Evolutionary conservation across 768 basidiomycete species (phyloP), one percentile per base, ranked within the genome.

Genomic region (Naganishia antarctica): DNA sequence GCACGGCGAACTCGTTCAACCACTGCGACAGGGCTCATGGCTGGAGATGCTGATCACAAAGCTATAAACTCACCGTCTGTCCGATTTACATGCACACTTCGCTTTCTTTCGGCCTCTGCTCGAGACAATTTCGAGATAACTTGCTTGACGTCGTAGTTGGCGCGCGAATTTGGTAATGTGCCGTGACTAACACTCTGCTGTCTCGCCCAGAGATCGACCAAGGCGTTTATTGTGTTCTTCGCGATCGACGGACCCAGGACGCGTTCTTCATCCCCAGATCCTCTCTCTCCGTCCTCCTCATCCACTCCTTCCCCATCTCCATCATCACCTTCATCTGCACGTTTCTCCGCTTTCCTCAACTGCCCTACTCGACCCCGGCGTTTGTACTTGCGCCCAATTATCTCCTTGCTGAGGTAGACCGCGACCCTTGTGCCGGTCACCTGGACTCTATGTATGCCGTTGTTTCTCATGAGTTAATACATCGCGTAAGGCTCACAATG

Each of bases 371-470:
- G 48, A 1, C 48, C 48, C 3, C 48, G 25, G 6, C 48, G 21
- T 13, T 49, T 49, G 26, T 49, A 18, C 18, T 49, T 6, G 1
- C 48, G 25, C 9, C 29, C 48, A 4, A 49, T 49, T 12, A 49
- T 4, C 18, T n/a, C 6, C 25, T 7, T 29, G 11, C 15, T 29
- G 8, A 29, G 29, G 48, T 28, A 29, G 12, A 49, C 12, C 4
- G 12, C 3, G 12, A 29, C 11, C 18, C 16, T 49, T 26, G 34
- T 37, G 15, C 34, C 26, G 7, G 48, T 29, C 25, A 49, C 48
- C 29, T 49, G 48, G 12, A 48, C 47, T 48, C 47, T 48, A 26
- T 49, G 3, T n/a, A n/a, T n/a, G n/a, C n/a, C n/a, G n/a, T n/a
- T n/a, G n/a, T n/a, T n/a, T n/a, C n/a, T n/a, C n/a, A n/a, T n/a